Conservation (phyloP, 495 filamentous ascomycete species). For the Penicillium tannophilum region DNA sequence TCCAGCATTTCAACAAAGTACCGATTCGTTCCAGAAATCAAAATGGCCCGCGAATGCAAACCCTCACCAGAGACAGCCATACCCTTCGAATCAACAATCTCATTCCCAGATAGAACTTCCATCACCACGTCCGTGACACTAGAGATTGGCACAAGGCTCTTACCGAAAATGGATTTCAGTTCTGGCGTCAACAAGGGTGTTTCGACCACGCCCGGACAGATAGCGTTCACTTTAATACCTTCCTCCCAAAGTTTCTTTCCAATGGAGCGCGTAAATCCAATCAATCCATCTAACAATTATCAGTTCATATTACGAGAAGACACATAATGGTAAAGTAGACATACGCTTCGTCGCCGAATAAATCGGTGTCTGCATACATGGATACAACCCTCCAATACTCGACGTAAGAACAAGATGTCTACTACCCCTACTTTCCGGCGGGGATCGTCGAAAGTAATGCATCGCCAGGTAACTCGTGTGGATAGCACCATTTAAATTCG, state of each 20-base stretch:
- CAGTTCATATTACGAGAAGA: not conserved
- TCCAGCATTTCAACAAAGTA: slow-evolving; percentile 21
- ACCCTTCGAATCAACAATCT: slow-evolving; percentile 20
- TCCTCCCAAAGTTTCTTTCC: slow-evolving; percentile 14
- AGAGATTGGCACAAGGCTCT: slow-evolving; percentile 10
- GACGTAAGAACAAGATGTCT: slow-evolving; percentile 20
- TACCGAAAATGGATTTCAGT: slow-evolving; percentile 12
- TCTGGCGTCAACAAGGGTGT: slow-evolving; percentile 15
- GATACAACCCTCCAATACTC: slow-evolving; percentile 27
- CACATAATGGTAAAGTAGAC: slow-evolving; percentile 2
- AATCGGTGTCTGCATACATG: slow-evolving; percentile 16
- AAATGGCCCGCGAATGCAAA: slow-evolving; percentile 16
- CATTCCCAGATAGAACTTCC: slow-evolving; percentile 10
- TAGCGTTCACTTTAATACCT: slow-evolving; percentile 23
- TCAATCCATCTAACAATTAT: slow-evolving; percentile 16
- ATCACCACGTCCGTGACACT: slow-evolving; percentile 12
- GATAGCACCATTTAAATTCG: slow-evolving; percentile 64
- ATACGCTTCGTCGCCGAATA: slow-evolving; percentile 24
- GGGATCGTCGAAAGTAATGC: slow-evolving; percentile 28
- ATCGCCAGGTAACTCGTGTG: slow-evolving; percentile 62
- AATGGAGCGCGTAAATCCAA: slow-evolving; percentile 23
- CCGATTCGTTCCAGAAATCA: slow-evolving; percentile 16
- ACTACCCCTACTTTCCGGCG: slow-evolving; percentile 3
- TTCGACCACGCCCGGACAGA: slow-evolving; percentile 23
- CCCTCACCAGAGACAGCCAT: slow-evolving; percentile 10